Evolutionary conservation across 768 basidiomycete species (phyloP).

Genomic region (Suillus subalutaceus): DNA sequence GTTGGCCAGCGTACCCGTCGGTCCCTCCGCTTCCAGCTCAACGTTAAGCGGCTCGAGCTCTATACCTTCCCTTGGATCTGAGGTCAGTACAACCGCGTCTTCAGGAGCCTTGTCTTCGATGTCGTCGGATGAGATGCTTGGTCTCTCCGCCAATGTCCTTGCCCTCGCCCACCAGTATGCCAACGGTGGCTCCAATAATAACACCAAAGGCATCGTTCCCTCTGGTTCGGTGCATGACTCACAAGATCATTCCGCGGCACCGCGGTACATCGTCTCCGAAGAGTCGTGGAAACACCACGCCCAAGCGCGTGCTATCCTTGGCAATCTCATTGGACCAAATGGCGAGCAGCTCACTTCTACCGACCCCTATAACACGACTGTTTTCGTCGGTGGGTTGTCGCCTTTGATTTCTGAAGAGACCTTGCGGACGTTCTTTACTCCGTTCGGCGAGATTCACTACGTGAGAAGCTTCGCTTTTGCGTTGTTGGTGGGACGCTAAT

Average conservation of each 20-base stretch:
- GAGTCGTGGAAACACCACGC: slow-evolving; percentile 86
- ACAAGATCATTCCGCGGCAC: slow-evolving; percentile 42
- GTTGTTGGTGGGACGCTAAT: slow-evolving; percentile 10
- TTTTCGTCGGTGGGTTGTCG: slow-evolving; percentile 90
- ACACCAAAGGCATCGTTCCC: slow-evolving; percentile 27
- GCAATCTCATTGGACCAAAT: slow-evolving; percentile 83
- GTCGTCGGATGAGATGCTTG: slow-evolving; percentile 57
- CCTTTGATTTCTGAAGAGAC: slow-evolving; percentile 92
- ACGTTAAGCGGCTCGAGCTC: slow-evolving; percentile 57
- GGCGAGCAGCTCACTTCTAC: slow-evolving; percentile 86
- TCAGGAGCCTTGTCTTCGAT: slow-evolving; percentile 53
- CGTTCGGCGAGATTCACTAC: slow-evolving; percentile 94
- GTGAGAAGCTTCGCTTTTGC: slow-evolving; percentile 46
- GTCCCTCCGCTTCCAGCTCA: slow-evolving; percentile 48
- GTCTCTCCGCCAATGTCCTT: slow-evolving; percentile 46
- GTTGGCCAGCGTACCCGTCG: slow-evolving; percentile 36
- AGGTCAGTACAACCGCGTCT: slow-evolving; percentile 46
- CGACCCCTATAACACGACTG: slow-evolving; percentile 96
- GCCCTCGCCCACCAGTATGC: slow-evolving; percentile 53
- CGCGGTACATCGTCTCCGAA: slow-evolving; percentile 63
- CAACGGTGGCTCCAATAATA: slow-evolving; percentile 36
- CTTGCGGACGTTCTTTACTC: slow-evolving; percentile 84
- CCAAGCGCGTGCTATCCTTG: slow-evolving; percentile 80
- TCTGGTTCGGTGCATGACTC: slow-evolving; percentile 47
- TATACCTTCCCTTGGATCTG: slow-evolving; percentile 53